phyloP scores from a whole-genome alignment of 2,329 filamentous ascomycete genomes.

The Aaosphaeria pasadenensis region DNA sequence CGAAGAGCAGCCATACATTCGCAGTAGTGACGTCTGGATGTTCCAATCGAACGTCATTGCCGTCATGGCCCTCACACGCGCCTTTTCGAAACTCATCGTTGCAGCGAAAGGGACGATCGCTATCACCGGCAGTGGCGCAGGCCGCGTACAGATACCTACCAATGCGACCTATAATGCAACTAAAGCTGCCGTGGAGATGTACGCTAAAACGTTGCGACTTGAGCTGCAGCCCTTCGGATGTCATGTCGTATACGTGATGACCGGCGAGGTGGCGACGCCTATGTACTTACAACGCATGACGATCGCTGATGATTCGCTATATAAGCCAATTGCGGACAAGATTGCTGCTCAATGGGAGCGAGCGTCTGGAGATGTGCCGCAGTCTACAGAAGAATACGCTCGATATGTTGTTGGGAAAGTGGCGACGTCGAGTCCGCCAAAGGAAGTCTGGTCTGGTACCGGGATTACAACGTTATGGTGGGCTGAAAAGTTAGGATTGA shows the following conservation, averaged over 20 bases:
- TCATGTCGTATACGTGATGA: conserved; percentile 9
- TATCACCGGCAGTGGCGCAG: background rate
- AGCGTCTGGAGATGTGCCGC: conserved; percentile 1
- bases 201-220: conserved; percentile 12
- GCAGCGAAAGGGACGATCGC: conserved; percentile 1
- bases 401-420: conserved; percentile 2
- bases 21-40: too few relatives aligned
- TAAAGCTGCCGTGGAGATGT: conserved; percentile 32
- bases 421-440: too few relatives aligned
- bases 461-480: too few relatives aligned
- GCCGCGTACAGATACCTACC: background rate
- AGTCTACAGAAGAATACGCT: conserved; percentile 4
- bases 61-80: conserved; percentile 31
- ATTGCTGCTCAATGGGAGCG: conserved; percentile 5
- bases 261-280: conserved; percentile 9
- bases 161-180: conserved; percentile 25
- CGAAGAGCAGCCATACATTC: too few relatives aligned
- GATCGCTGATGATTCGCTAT: conserved; percentile 5
- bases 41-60: conserved; percentile 42
- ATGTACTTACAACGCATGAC: conserved; percentile 3
- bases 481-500: too few relatives aligned
- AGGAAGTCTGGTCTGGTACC: too few relatives aligned
- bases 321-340: conserved; percentile 6
- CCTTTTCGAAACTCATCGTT: conserved; percentile 34
- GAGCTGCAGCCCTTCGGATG: conserved; percentile 14